Base-by-base conservation (phyloP, 148 eudicot genomes). In the Linanthus parryae region DNA sequence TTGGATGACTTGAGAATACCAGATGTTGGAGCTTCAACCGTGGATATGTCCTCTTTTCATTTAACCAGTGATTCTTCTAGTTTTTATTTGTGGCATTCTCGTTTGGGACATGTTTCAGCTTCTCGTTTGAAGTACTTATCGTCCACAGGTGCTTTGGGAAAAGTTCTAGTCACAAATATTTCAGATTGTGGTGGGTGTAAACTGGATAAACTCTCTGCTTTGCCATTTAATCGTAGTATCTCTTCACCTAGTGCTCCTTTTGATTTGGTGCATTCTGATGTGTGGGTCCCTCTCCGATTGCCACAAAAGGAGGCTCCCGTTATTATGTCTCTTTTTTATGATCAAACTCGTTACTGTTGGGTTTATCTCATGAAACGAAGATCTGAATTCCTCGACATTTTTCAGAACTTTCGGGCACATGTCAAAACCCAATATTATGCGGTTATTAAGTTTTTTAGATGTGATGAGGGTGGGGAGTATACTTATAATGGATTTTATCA, bases 401-500 rank as follows among this genome's bases (percentile, higher is more conserved):
- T 33, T 5, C 12, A 33, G 8, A 5, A 33, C 37, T 33, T 33
- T 33, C 37, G 12, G 12, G 44, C 44, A 40, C 14, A 6, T 7
- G 44, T 40, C 14, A 7, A 40, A 40, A 40, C 44, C 7, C 14
- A 40, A 6, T 16, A 6, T 10, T 40, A 3, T 4, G 14, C 44
- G 6, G 14, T 40, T n/a, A 10, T 40, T 10, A 40, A 40, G 14
- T 40, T 7, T 4, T 40, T 40, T 40, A 12, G 44, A 4, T 40
- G 15, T 10, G 44, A 40, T 40, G 6, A n/a, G 44, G 44, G 44
- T 40, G 44, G 44, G 44, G 17, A 40, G 14, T 40, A 40, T n/a
- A 40, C 14, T 40, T 10, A 6, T 10, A 40, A 4, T 10, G 44
- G 14, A 10, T 40, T 40, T 40, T 40, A 3, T n/a, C 6, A 7